Base-by-base conservation (phyloP, 1,284 basidiomycete genomes). In the Irpex lacteus region DNA sequence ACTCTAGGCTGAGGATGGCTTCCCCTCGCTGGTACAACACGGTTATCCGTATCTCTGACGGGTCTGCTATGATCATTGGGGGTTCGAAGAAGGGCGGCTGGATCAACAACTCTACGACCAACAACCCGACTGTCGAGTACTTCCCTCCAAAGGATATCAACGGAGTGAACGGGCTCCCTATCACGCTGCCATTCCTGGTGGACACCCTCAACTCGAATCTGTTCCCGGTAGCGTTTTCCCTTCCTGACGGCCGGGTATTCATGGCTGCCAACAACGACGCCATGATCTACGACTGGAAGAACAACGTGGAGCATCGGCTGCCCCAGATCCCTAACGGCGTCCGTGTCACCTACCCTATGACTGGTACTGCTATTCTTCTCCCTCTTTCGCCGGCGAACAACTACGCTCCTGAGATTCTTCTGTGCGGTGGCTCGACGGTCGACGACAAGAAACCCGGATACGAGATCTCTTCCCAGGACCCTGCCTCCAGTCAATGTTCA, bases 71-170 rank as follows among this genome's bases (percentile, higher is more conserved):
- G 84, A 89, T 95, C 62, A 81, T 92, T 53, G 93, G 93, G 1
- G 92, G 93, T 34, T 89, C 90, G 6, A 85, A 83, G 68, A 87
- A 86, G 70, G 91, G 91, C 3, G 91, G 91, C 13, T 94, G 90
- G 88, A 91, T 91, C 68, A 92, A 92, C 71, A 91, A 91, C 62
- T 81, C 78, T 15, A 90, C 89, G 1, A 84, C 85, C 63, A 93
- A 92, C 77, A 94, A 93, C 72, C 92, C 92, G 11, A 92, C 90
- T 0, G 76, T 91, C 68, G 93, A 94, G 73, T 94, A 85, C 75
- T 94, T 83, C 74, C 92, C 92, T 38, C 88, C 91, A 0, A 93
- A 93, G 74, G 80, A 82, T 63, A 86, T 91, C 62, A 80, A 85
- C 65, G 84, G 80, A 19, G 87, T 82, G 3, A 85, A 87, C 62